A percentile compares a stretch with the other conserved stretches of the same genome.
Evolutionary conservation across 2,329 filamentous ascomycete genomes (phyloP).

Genomic region (Xylaria sp.): DNA sequence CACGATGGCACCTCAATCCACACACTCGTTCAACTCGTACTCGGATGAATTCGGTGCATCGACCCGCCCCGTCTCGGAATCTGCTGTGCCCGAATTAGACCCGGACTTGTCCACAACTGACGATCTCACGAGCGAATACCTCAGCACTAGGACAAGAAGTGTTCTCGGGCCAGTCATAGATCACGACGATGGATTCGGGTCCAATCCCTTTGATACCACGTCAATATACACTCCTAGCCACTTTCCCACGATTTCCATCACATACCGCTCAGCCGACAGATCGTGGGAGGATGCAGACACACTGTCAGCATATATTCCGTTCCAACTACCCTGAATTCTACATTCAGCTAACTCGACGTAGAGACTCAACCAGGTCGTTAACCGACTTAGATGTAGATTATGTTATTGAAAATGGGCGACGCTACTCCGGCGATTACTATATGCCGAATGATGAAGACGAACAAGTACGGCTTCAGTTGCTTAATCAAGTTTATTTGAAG

Average conservation of each 20-base stretch:
- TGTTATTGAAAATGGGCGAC: constrained; percentile 69
- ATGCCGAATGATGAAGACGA: constrained; percentile 76
- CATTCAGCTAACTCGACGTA: constrained; percentile 37
- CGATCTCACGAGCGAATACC: constrained; percentile 47
- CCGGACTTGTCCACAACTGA: constrained; percentile 48
- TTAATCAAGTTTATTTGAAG: constrained; percentile 71
- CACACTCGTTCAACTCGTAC: constrained; percentile 43
- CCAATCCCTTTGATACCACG: constrained; percentile 52
- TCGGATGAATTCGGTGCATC: constrained; percentile 41
- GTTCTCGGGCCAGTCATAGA: constrained; percentile 42
- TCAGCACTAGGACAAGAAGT: constrained; percentile 46
- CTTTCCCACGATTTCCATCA: constrained; percentile 53
- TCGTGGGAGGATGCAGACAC: constrained; percentile 51
- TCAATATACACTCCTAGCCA: constrained; percentile 58
- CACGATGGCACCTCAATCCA: constrained; percentile 45
- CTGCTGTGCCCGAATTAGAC: constrained; percentile 46
- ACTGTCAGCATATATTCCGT: constrained; percentile 52
- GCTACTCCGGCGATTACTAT: constrained; percentile 71
- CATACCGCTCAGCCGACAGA: constrained; percentile 51
- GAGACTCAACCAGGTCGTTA: constrained; percentile 59
- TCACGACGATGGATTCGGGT: constrained; percentile 41
- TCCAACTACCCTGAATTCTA: neutral
- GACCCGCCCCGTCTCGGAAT: constrained; percentile 41
- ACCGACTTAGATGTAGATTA: constrained; percentile 65
- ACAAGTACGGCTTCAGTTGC: constrained; percentile 69